Evolutionary conservation across 768 basidiomycete species (phyloP).

Genomic region (Antrodiella citrinella): DNA sequence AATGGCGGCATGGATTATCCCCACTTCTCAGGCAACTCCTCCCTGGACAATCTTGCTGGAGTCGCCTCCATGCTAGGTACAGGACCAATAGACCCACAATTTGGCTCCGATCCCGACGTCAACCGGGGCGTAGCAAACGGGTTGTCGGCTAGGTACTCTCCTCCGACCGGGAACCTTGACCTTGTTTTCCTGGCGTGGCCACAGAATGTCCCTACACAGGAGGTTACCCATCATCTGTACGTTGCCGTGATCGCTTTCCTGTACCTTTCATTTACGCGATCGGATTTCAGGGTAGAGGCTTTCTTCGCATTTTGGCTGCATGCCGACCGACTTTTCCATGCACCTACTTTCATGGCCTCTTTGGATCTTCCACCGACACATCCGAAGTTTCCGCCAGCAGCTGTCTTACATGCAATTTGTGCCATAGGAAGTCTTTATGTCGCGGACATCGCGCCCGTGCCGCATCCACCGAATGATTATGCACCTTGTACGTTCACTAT

Average conservation of each 20-base stretch:
- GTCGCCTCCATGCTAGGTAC: slow-evolving; percentile 2
- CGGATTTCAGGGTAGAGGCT: slow-evolving; percentile 48
- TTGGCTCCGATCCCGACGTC: background rate
- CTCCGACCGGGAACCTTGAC: slow-evolving; percentile 8
- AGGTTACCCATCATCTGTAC: slow-evolving; percentile 58
- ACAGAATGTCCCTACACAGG: slow-evolving; percentile 48
- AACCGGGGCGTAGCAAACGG: background rate
- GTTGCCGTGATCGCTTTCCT: slow-evolving; percentile 15
- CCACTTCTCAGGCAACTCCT: background rate
- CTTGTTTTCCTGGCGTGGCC: slow-evolving; percentile 43
- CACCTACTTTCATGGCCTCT: slow-evolving; percentile 52
- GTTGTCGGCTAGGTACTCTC: slow-evolving; percentile 1
- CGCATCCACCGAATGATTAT: slow-evolving; percentile 21
- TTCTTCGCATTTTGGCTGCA: slow-evolving; percentile 79
- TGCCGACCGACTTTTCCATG: slow-evolving; percentile 63
- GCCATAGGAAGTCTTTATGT: slow-evolving; percentile 74
- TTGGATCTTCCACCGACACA: slow-evolving; percentile 60
- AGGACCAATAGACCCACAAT: background rate
- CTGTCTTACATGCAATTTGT: slow-evolving; percentile 82
- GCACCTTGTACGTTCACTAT: slow-evolving; percentile 3
- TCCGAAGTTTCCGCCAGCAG: slow-evolving; percentile 61
- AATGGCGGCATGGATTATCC: background rate
- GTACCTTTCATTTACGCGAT: background rate
- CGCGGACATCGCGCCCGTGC: slow-evolving; percentile 51
- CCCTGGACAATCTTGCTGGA: slow-evolving; percentile 8